Base-by-base conservation (phyloP, 805 yeast genomes). In the Candida pseudoglaebosa region DNA sequence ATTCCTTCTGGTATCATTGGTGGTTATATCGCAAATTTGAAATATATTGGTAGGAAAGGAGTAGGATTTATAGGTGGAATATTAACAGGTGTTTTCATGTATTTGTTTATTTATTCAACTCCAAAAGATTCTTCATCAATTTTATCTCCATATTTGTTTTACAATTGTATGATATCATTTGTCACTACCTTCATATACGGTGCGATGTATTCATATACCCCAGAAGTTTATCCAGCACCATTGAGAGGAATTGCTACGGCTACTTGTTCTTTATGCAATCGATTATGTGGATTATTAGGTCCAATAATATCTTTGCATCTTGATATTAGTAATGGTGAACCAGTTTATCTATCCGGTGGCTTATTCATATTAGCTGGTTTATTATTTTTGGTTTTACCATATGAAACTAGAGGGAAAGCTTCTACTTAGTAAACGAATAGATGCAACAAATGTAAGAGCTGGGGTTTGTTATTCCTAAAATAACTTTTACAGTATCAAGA, bases 41-140 rank as follows among this genome's bases (percentile, higher is more conserved):
- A 37, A 12, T 52, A 74, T 19, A 78, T 80, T 6, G 63, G 80
- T 50, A 62, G 75, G 47, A 80, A 79, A 13, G 36, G 65, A 76
- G 2, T 65, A 74, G 73, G 57, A 59, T 1, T 26, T 17, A 54
- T 70, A 34, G 77, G 80, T 30, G 70, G 77, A 3, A 26, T 77
- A 5, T 49, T 71, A 21, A 60, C 77, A 1, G 77, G 77, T 65
- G 73, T 74, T 3, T 66, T 77, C 33, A 50, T 78, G 44, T 76
- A 77, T 48, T 79, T 78, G 32, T 77, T 76, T 49, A 33, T 33
- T 16, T 33, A 33, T 16, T 77, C 82, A 15, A 70, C 77, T 1
- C 76, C 75, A 8, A 66, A 71, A 52, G 28, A 33, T 22, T 33
- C 36, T 10, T 20, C 14, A 15, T 33, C 36, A 10, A 67, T 77